Evolutionary conservation across 331 rosid genomes (phyloP), one percentile per base, ranked within the genome.

Genomic region (Quercus phellos): DNA sequence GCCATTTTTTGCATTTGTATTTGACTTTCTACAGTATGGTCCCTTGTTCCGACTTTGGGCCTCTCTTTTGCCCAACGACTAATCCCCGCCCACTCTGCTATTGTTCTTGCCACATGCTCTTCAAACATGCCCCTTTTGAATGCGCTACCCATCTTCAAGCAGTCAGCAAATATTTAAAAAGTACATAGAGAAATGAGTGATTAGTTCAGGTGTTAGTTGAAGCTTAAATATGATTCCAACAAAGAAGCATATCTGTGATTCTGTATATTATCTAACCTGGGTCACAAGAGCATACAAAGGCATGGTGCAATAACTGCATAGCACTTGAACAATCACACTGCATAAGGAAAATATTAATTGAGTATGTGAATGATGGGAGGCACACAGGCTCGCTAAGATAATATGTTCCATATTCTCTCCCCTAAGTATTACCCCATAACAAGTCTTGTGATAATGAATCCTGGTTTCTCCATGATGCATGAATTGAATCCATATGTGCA

Each of bases 281-380:
- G 92, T 91, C 46, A 91, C 98, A 16, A 93, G 24, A 51, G 84
- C 68, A 77, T 93, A 93, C 22, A 91, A 74, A 27, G 96, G 98
- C 74, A 93, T 77, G 70, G 98, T 93, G 85, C 89, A 88, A 81
- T 89, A 91, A 77, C 98, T 93, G 87, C 98, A 91, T 26, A 93
- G 90, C 55, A 91, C 98, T 84, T 93, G 94, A 86, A 93, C 98
- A 55, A 91, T 80, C 70, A 83, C 80, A 29, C 98, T 89, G 93
- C 88, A 73, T 9, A 4, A 75, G 38, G 69, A 56, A 14, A 73
- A 5, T 7, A 32, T 32, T 60, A 38, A 4, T 18, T 68, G 17
- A 59, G 68, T 61, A 64, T 24, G 21, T 14, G 11, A 74, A 21
- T 32, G 11, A 64, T 14, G 70, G 70, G 46, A 30, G 13, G 22